Base-by-base conservation (phyloP, 2,329 filamentous ascomycete species). In the Aspergillus fijiensis region DNA sequence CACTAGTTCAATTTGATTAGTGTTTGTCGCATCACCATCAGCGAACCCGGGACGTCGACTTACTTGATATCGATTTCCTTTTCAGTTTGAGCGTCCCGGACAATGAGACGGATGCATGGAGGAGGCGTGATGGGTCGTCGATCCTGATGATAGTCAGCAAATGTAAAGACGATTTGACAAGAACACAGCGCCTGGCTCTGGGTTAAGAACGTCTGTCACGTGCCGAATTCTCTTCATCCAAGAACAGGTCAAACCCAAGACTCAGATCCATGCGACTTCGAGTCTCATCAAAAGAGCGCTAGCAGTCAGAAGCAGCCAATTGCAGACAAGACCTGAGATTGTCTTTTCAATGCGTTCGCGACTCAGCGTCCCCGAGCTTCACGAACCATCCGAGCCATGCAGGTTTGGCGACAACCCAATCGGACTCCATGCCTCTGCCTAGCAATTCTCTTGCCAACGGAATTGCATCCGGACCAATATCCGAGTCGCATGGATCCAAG, bases 111-210 rank as follows among this genome's bases (percentile, higher is more conserved):
- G 55, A 98, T 89, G 76, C 94, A 97, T 3, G 95, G 94, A 23
- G 95, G 95, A 14, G 95, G 94, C 29, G 95, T 98, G 69, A 99
- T 97, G 27, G 95, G 95, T 65, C 95, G 86, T 65, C 95, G 90
- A 76, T 99, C 95, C 90, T 96, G 60, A 60, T 63, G 64, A 62
- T 10, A 7, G 51, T 67, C 51, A 64, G 60, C 33, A 49, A 51
- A 51, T 16, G n/a, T 12, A 16, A 55, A 23, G 23, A 45, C 27
- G 14, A 39, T n/a, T 14, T 45, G 4, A 31, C 16, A 19, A 19
- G 6, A 45, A 19, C 39, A 19, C 39, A 45, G 39, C 39, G 39
- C 4, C 39, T 45, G 16, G 39, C 39, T 45, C 39, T 35, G 33
- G 39, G 33, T 12, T 5, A 3, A 35, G 11, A 45, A 19, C 39